Percentiles rank a stretch among this genome's conserved stretches.
phyloP scores from a whole-genome alignment of 1,139 yeast species.

The Candida glucosophila region DNA sequence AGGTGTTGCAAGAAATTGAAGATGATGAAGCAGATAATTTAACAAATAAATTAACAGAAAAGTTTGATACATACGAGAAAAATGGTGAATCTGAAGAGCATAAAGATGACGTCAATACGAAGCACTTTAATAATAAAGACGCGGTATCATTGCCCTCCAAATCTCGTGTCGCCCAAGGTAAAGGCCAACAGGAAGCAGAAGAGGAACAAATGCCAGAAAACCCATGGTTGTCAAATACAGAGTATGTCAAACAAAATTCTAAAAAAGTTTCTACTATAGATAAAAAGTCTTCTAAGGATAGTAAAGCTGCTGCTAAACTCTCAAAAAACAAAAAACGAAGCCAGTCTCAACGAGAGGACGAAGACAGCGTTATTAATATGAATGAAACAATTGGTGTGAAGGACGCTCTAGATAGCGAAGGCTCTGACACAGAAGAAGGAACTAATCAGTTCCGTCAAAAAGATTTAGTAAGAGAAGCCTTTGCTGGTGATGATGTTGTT shows the following conservation, averaged over 20 bases:
- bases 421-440: conserved; percentile 30
- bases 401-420: conserved; percentile 5
- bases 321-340: conserved; percentile 39
- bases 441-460: conserved; percentile 61
- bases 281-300: conserved; percentile 47
- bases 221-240: conserved; percentile 51
- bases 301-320: conserved; percentile 45
- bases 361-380: conserved; percentile 39
- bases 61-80: conserved; percentile 6
- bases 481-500: conserved; percentile 94
- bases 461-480: conserved; percentile 80
- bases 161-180: neutral
- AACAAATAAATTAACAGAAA: conserved; percentile 27
- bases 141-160: too few species aligned
- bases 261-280: conserved; percentile 49
- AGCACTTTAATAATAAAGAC: conserved; percentile 6
- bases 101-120: neutral
- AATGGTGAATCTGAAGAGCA: conserved; percentile 2
- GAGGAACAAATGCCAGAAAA: too few species aligned
- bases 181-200: conserved; percentile 5
- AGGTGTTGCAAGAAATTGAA: conserved; percentile 40
- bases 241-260: conserved; percentile 36
- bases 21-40: conserved; percentile 47
- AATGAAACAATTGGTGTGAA: conserved; percentile 27
- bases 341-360: conserved; percentile 20